Base-by-base conservation (phyloP, 169 alveolate species). In the Theileria equi region DNA sequence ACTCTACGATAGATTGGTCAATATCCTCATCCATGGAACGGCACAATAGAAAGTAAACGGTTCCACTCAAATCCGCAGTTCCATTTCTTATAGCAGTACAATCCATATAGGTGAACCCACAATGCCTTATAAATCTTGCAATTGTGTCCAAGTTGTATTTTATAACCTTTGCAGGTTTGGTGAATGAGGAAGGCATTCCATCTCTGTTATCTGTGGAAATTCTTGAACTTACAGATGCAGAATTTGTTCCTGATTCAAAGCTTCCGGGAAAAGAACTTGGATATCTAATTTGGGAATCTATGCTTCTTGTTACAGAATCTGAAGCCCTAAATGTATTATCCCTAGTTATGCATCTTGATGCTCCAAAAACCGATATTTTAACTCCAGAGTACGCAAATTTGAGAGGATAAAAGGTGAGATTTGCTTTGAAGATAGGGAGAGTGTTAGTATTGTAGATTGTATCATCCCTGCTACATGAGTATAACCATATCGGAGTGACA, bases 401-500 rank as follows among this genome's bases (percentile, higher is more conserved):
- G 3, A 76, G 74, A 28, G 74, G 70, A 38, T 57, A 26, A 57
- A 76, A 76, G 44, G 26, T 19, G 2, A 48, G 40, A 23, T 29
- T 49, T 8, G 85, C 66, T 44, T 32, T 76, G 74, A 76, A 76
- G 19, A 76, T 54, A 5, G 85, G 85, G 43, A 66, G 47, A 0
- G 47, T 21, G 29, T 45, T 28, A 7, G 80, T 63, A 38, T 38
- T 57, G 53, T 76, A 60, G 28, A 76, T 47, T 7, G 23, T 29
- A 8, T 55, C 31, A 23, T 76, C 85, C n/a, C 79, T 35, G 52
- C 59, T 21, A 44, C 85, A 65, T 49, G 60, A 31, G 43, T 76
- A 76, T 4, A 76, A 44, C 85, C 85, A 76, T 55, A 76, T 65
- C 11, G 85, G 85, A 0, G 85, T 76, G 19, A 60, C 80, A 5